phyloP scores from a whole-genome alignment of 2,329 filamentous ascomycete species.

The Epichloe hybrida region DNA sequence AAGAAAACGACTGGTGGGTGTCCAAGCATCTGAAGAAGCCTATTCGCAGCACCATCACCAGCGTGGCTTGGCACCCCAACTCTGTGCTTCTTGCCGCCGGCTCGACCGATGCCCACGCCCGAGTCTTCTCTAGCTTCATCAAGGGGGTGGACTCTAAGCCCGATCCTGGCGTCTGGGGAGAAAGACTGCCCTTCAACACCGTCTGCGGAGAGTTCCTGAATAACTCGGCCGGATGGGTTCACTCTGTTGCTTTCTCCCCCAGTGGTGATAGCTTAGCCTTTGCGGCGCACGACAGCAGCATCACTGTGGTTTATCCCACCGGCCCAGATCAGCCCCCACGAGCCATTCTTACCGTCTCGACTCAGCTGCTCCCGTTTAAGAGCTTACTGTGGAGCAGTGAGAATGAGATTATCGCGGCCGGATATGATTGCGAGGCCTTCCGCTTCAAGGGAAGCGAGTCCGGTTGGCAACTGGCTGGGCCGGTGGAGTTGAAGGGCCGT shows the following conservation, averaged over 20 bases:
- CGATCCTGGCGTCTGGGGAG: constrained; percentile 82
- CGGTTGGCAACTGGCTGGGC: constrained; percentile 76
- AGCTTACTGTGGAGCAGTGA: constrained; percentile 87
- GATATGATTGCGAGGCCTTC: constrained; percentile 83
- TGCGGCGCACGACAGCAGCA: constrained; percentile 85
- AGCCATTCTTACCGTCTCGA: constrained; percentile 82
- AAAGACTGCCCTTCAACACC: constrained; percentile 93
- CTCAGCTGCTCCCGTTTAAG: constrained; percentile 83
- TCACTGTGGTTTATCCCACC: constrained; percentile 90
- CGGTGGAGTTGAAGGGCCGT: constrained; percentile 61
- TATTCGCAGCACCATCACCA: constrained; percentile 92
- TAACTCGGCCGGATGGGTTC: constrained; percentile 93
- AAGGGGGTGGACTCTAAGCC: constrained; percentile 85
- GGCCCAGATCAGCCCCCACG: constrained; percentile 80
- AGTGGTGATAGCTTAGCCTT: constrained; percentile 89
- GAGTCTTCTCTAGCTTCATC: constrained; percentile 91
- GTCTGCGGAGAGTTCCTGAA: constrained; percentile 95
- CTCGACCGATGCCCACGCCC: constrained; percentile 91
- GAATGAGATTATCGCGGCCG: constrained; percentile 86
- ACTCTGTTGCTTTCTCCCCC: constrained; percentile 79
- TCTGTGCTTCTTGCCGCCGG: constrained; percentile 88
- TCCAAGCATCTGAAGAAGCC: constrained; percentile 99
- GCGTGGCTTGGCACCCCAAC: constrained; percentile 93
- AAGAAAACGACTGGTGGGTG: constrained; percentile 99
- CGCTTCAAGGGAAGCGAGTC: constrained; percentile 65